Conservation (phyloP, 208 protist species). For the Endotrypanum monterogeii region DNA sequence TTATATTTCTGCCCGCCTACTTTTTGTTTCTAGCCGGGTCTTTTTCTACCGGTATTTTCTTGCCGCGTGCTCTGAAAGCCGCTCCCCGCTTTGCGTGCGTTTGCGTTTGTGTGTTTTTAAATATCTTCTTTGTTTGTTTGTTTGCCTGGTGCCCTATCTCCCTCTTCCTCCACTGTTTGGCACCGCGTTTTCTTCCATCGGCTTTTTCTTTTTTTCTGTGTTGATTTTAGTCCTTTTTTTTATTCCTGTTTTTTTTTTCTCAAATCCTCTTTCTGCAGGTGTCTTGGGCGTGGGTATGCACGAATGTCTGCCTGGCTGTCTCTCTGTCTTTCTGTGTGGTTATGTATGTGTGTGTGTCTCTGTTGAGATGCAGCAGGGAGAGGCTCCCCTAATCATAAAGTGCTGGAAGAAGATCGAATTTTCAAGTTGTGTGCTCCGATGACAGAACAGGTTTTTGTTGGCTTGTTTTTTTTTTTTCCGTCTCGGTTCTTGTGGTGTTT, state of each 20-base stretch:
- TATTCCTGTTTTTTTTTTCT: neutral
- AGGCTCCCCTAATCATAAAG: no score
- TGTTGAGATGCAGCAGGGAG: no score
- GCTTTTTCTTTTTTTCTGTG: neutral
- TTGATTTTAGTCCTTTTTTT: neutral
- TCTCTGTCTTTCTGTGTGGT: neutral
- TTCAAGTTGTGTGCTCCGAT: no score
- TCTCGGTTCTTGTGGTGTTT: no score
- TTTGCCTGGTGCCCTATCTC: conserved; percentile 5
- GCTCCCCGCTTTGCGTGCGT: conserved; percentile 4
- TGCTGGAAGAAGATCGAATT: no score
- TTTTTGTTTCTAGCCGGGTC: neutral
- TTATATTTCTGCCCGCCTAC: neutral
- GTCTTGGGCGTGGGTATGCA: neutral
- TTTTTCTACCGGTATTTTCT: neutral
- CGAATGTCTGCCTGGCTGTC: neutral
- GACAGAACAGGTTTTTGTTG: no score
- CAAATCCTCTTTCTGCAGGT: neutral
- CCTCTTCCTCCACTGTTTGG: neutral
- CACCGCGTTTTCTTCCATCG: conserved; percentile 11
- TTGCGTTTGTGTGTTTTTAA: conserved; percentile 6
- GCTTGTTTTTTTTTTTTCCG: no score
- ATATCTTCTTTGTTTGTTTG: neutral
- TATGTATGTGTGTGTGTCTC: no score
- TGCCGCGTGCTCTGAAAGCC: conserved; percentile 1